Evolutionary conservation across 805 yeast species (phyloP).

Genomic region (Candida odintsovae): DNA sequence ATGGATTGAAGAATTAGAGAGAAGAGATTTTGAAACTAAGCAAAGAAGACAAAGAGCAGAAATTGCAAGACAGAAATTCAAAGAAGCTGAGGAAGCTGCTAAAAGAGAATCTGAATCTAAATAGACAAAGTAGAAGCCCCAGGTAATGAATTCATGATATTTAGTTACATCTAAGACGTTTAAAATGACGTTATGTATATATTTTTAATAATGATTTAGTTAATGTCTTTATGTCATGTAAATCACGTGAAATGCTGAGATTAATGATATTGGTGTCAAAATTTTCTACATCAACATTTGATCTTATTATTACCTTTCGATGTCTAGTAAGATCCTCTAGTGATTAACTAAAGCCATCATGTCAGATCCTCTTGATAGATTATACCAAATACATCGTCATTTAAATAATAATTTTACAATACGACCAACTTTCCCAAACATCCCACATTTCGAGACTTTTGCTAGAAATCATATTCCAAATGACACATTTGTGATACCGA

Average conservation of each 20-base stretch:
- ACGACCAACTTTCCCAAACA: conserved; percentile 5
- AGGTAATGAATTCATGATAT: background rate
- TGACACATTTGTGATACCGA: background rate
- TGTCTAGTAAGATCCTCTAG: too few species aligned
- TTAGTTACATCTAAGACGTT: background rate
- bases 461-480: background rate
- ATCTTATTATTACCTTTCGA: too few species aligned
- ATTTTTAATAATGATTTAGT: too few species aligned
- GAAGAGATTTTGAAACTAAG: conserved; percentile 72
- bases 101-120: conserved; percentile 11
- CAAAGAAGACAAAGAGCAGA: conserved; percentile 66
- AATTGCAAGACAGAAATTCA: conserved; percentile 40
- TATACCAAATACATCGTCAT: conserved; percentile 5
- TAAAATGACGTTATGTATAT: background rate
- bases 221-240: background rate
- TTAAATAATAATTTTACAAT: background rate
- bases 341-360: too few species aligned
- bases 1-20: conserved; percentile 88
- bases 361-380: conserved; percentile 8
- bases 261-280: background rate
- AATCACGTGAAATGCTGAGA: background rate
- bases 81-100: conserved; percentile 35
- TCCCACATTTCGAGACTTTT: conserved; percentile 3
- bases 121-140: background rate
- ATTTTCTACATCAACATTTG: background rate